These are phyloP conservation scores for Didymella lethalis DNA, from an alignment of 2,329 filamentous ascomycete genomes.

Conservation along the genomic window DNA sequence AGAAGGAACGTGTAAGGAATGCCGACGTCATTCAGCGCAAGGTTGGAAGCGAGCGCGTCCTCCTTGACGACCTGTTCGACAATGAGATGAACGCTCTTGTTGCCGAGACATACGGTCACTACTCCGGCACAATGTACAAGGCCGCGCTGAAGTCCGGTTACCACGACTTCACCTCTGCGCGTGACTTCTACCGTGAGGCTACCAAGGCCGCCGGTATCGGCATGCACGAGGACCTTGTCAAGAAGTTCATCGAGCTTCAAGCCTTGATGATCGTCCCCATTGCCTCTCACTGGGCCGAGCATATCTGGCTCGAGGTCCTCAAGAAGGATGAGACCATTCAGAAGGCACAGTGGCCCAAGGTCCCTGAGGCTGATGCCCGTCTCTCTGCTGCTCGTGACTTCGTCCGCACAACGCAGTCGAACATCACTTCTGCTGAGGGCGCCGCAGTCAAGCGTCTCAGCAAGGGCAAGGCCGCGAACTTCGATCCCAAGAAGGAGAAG, in stretches of 20 bases:
- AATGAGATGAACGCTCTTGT: slow-evolving; percentile 91
- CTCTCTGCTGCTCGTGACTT: slow-evolving; percentile 85
- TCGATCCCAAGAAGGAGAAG: slow-evolving; percentile 92
- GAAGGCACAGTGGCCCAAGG: slow-evolving; percentile 75
- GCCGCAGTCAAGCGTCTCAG: slow-evolving; percentile 85
- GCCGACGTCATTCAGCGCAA: slow-evolving; percentile 72
- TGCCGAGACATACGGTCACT: slow-evolving; percentile 79
- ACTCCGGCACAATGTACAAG: slow-evolving; percentile 61
- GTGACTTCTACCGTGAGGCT: slow-evolving; percentile 89
- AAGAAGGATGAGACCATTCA: slow-evolving; percentile 79
- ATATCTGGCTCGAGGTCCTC: slow-evolving; percentile 92
- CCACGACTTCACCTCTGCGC: slow-evolving; percentile 88
- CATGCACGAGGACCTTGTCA: slow-evolving; percentile 83
- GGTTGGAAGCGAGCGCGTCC: slow-evolving; percentile 68
- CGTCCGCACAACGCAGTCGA: slow-evolving; percentile 75
- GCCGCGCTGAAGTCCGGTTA: slow-evolving; percentile 65
- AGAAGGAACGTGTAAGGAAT: slow-evolving; percentile 57
- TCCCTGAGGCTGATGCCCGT: slow-evolving; percentile 69
- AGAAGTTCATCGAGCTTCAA: slow-evolving; percentile 86
- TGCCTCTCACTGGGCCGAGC: slow-evolving; percentile 92
- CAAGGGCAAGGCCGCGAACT: slow-evolving; percentile 86
- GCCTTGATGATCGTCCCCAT: slow-evolving; percentile 82
- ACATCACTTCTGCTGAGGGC: slow-evolving; percentile 86
- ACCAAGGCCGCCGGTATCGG: slow-evolving; percentile 78
- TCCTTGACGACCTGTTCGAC: slow-evolving; percentile 88